A percentile compares a stretch with the other conserved stretches of the same genome.
phyloP scores from a whole-genome alignment of 495 filamentous ascomycete species.

The Penicillium pancosmium region DNA sequence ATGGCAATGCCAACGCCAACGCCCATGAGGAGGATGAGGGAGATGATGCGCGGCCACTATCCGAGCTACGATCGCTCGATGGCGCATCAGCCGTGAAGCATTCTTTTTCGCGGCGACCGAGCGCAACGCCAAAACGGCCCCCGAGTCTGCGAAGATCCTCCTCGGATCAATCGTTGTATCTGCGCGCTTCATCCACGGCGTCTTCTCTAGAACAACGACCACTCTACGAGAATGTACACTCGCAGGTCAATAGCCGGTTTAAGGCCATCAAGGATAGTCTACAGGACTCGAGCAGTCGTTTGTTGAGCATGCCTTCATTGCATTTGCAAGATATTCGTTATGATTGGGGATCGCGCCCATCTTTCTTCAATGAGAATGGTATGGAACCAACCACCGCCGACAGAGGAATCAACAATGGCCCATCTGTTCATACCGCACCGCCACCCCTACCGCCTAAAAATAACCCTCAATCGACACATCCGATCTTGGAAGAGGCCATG shows the following conservation, averaged over 20 bases:
- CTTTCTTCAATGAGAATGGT: constrained; percentile 26
- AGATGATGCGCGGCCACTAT: constrained; percentile 25
- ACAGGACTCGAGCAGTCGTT: constrained; percentile 74
- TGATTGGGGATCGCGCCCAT: constrained; percentile 38
- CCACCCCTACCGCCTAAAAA: constrained; percentile 29
- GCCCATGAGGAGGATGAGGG: constrained; percentile 22
- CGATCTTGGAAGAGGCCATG: constrained; percentile 65
- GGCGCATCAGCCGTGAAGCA: constrained; percentile 36
- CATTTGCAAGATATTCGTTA: constrained; percentile 54
- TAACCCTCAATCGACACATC: constrained; percentile 41
- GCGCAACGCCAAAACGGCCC: constrained; percentile 28
- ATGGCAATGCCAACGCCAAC: not conserved
- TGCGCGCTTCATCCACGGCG: constrained; percentile 65
- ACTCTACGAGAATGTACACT: constrained; percentile 76
- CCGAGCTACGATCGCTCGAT: constrained; percentile 35
- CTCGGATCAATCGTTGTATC: constrained; percentile 75
- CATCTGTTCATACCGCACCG: constrained; percentile 11
- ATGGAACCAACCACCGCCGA: constrained; percentile 16
- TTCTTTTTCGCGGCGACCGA: constrained; percentile 36
- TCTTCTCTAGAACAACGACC: constrained; percentile 86
- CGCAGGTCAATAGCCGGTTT: constrained; percentile 79
- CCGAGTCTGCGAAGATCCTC: constrained; percentile 59
- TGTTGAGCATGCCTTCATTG: constrained; percentile 62
- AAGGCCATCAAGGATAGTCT: constrained; percentile 91
- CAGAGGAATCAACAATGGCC: constrained; percentile 9